Evolutionary conservation across 352 stramenopile species (phyloP).

Genomic region (Pythium rishiriense): DNA sequence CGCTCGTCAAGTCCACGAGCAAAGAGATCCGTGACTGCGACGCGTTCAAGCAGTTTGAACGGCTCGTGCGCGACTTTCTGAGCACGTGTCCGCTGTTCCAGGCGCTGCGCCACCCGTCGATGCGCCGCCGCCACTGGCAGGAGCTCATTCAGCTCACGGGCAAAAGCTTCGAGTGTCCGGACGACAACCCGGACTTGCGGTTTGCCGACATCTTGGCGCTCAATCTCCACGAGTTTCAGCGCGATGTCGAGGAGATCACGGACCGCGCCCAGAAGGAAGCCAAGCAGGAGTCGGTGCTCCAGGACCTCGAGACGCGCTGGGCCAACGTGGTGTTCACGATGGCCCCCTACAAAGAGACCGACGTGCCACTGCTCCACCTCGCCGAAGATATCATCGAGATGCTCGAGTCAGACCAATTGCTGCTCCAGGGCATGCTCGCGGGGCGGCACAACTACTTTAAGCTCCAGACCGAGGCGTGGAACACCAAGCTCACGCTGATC

Average conservation of each 20-base stretch:
- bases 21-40: constrained; percentile 91
- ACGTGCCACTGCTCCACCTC: constrained; percentile 84
- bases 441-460: constrained; percentile 75
- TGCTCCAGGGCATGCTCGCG: constrained; percentile 92
- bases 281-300: constrained; percentile 86
- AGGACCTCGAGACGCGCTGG: constrained; percentile 84
- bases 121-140: constrained; percentile 74
- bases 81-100: constrained; percentile 81
- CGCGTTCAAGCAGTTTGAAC: constrained; percentile 89
- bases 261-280: constrained; percentile 91
- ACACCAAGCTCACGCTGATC: constrained; percentile 58
- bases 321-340: constrained; percentile 72
- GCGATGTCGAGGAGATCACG: constrained; percentile 90
- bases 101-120: constrained; percentile 69
- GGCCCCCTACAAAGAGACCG: constrained; percentile 85
- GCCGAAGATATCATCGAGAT: constrained; percentile 93
- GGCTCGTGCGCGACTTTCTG: constrained; percentile 72
- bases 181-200: constrained; percentile 61
- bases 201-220: constrained; percentile 86
- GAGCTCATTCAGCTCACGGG: constrained; percentile 64
- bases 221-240: constrained; percentile 74
- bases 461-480: constrained; percentile 54
- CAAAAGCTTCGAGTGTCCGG: constrained; percentile 58
- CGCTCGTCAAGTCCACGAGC: constrained; percentile 87
- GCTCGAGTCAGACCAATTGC: constrained; percentile 94